phyloP scores from a whole-genome alignment of 352 stramenopile species.

The Blastocystis sp. region DNA sequence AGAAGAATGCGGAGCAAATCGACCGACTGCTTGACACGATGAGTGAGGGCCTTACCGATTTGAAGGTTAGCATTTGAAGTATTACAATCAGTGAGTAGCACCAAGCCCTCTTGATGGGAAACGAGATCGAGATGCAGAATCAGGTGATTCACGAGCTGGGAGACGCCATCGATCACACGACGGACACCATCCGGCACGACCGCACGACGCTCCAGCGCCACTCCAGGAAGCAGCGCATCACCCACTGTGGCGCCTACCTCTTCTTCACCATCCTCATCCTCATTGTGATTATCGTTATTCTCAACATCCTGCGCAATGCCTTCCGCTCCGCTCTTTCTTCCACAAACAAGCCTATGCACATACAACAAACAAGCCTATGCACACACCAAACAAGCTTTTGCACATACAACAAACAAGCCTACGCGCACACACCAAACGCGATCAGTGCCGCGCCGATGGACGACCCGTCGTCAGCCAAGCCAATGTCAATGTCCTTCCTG shows the following conservation, averaged over 20 bases:
- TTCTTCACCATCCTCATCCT: conserved; percentile 54
- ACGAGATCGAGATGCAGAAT: conserved; percentile 64
- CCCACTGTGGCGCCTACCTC: conserved; percentile 46
- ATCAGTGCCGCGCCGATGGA: conserved; percentile 49
- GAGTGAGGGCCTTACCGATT: conserved; percentile 50
- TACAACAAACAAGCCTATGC: not conserved
- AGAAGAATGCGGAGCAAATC: conserved; percentile 50
- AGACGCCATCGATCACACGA: conserved; percentile 12
- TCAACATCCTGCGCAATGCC: conserved; percentile 35
- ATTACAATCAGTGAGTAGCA: not conserved
- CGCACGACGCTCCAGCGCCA: conserved; percentile 7
- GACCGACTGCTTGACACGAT: conserved; percentile 44
- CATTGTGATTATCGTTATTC: conserved; percentile 46
- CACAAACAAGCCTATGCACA: conserved; percentile 22
- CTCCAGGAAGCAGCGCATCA: not conserved
- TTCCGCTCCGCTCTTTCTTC: conserved; percentile 23
- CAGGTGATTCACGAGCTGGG: conserved; percentile 26
- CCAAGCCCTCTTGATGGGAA: conserved; percentile 44
- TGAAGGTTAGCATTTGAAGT: conserved; percentile 8
- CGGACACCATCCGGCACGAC: conserved; percentile 21
- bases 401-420: not conserved
- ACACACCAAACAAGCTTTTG: not conserved
- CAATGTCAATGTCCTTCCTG: conserved; percentile 12
- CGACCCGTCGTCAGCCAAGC: conserved; percentile 48
- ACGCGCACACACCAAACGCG: not conserved